A percentile compares a stretch with the other conserved stretches of the same genome.
These are phyloP conservation scores for Penicillium subrubescens DNA, from an alignment of 495 filamentous ascomycete genomes.

Conservation along the genomic window DNA sequence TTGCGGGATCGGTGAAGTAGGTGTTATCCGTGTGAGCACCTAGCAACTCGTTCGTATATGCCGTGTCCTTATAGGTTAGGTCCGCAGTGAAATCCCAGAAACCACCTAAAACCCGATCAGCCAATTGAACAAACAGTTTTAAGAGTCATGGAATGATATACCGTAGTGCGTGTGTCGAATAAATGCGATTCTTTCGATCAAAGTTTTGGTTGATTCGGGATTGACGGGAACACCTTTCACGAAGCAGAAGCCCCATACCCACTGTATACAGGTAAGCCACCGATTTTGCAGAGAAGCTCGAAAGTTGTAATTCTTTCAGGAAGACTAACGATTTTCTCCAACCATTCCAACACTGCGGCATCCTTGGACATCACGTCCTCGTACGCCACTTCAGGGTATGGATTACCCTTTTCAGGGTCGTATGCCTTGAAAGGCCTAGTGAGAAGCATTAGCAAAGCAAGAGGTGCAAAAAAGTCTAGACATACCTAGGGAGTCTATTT, in stretches of 20 bases:
- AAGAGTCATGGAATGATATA: slow-evolving; percentile 22
- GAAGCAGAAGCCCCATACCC: slow-evolving; percentile 68
- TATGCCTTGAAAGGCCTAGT: neutral
- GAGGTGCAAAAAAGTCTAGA: neutral
- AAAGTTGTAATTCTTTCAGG: neutral
- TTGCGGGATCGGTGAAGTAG: slow-evolving; percentile 88
- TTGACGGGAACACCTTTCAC: slow-evolving; percentile 65
- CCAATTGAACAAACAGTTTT: neutral
- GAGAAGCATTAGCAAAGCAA: neutral
- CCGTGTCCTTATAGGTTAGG: slow-evolving; percentile 83
- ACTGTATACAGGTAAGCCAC: slow-evolving; percentile 29
- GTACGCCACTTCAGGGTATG: slow-evolving; percentile 57
- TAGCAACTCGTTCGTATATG: slow-evolving; percentile 82
- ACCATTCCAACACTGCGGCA: slow-evolving; percentile 56
- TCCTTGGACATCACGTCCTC: slow-evolving; percentile 60
- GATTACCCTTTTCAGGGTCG: slow-evolving; percentile 11
- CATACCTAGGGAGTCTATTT: neutral
- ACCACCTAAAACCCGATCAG: slow-evolving; percentile 53
- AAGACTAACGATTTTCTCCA: slow-evolving; percentile 57
- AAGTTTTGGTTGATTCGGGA: slow-evolving; percentile 65
- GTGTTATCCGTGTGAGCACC: slow-evolving; percentile 88
- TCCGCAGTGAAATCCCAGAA: slow-evolving; percentile 96
- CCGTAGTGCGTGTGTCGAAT: slow-evolving; percentile 90
- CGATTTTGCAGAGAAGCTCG: neutral
- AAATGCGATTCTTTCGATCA: slow-evolving; percentile 79